Conservation (phyloP, 306 rosid species). For the Cyclanthera cordifolia region DNA sequence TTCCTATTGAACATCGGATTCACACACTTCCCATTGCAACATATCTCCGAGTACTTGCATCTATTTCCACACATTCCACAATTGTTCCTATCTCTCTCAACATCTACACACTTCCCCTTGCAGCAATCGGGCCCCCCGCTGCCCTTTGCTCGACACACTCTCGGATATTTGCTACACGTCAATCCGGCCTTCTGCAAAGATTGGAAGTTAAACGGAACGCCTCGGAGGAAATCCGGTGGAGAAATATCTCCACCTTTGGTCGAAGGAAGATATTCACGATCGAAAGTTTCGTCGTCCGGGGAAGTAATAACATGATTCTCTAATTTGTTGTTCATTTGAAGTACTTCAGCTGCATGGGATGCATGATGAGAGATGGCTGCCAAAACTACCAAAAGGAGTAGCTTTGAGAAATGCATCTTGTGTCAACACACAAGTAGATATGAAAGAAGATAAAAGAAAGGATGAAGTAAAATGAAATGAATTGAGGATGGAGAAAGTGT, state of each 20-base stretch:
- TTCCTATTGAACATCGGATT: slow-evolving; percentile 26
- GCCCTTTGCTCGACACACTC: slow-evolving; percentile 27
- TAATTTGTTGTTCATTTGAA: not conserved
- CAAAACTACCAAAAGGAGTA: not conserved
- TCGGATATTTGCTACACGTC: slow-evolving; percentile 24
- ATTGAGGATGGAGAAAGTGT: not conserved
- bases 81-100: slow-evolving; percentile 21
- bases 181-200: not conserved
- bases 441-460: no score
- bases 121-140: slow-evolving; percentile 31
- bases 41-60: slow-evolving; percentile 28
- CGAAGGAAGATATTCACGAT: not conserved
- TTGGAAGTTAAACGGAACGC: not conserved
- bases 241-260: not conserved
- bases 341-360: not conserved
- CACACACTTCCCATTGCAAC: slow-evolving; percentile 39
- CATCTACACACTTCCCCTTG: slow-evolving; percentile 32
- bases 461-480: not conserved
- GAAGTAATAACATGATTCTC: not conserved
- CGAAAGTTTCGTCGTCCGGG: not conserved
- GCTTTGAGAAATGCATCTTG: not conserved
- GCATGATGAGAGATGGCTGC: not conserved
- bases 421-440: not conserved
- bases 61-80: slow-evolving; percentile 36
- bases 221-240: not conserved